Evolutionary conservation across 192 early-diverging fungal genomes (phyloP).

Genomic region (Phlyctochytrium arcticum): DNA sequence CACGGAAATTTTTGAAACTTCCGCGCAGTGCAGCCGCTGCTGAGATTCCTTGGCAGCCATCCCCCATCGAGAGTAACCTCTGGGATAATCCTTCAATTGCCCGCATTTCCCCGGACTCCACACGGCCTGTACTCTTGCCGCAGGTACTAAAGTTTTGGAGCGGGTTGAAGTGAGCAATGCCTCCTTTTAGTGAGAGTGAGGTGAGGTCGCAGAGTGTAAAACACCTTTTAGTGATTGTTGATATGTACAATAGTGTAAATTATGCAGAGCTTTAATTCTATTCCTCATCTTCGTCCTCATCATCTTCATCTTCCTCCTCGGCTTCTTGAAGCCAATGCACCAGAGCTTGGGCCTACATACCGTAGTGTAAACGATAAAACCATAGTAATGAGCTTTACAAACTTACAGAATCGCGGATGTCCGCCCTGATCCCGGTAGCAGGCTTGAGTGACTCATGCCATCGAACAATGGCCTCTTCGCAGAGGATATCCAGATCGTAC

Average conservation of each 20-base stretch:
- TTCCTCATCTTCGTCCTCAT: constrained; percentile 12
- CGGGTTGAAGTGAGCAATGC: no score
- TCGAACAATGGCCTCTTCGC: constrained; percentile 71
- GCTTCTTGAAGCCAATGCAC: constrained; percentile 69
- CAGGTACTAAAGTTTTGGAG: not conserved
- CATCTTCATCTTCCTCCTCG: constrained; percentile 65
- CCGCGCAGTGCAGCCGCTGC: no score
- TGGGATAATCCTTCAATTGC: no score
- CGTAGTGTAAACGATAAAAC: not conserved
- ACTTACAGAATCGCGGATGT: constrained; percentile 55
- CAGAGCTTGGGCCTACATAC: constrained; percentile 41
- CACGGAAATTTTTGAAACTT: not conserved
- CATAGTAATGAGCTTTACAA: not conserved
- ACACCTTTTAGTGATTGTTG: no score
- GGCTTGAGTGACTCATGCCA: constrained; percentile 66
- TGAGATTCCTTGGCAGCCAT: no score
- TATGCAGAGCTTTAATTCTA: not conserved
- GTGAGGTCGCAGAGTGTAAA: no score
- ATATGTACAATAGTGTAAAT: no score
- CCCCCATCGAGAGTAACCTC: no score
- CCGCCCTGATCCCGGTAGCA: constrained; percentile 32
- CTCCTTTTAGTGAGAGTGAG: no score
- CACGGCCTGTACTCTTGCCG: no score
- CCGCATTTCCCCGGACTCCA: no score
- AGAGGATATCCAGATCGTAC: constrained; percentile 78